These are phyloP conservation scores for Ophiostoma quercus DNA, from an alignment of 2,329 filamentous ascomycete species.

Conservation along the genomic window DNA sequence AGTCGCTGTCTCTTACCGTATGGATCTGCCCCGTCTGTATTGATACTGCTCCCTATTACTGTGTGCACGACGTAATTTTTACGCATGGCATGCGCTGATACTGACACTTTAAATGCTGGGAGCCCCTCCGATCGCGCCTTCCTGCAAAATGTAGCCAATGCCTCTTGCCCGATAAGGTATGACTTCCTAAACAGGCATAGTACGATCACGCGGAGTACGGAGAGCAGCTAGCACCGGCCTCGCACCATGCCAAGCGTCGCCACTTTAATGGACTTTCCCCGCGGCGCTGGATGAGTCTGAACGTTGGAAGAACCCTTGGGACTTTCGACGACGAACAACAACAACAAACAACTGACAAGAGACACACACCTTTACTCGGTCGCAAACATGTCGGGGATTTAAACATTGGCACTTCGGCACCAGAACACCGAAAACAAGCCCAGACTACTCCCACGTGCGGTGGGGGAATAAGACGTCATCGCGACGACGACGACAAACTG, in stretches of 20 bases:
- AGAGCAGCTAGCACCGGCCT: not conserved
- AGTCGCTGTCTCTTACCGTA: not conserved
- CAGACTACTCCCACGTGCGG: constrained; percentile 6
- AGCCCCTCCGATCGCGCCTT: constrained; percentile 9
- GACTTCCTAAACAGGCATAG: constrained; percentile 18
- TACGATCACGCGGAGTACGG: constrained; percentile 13
- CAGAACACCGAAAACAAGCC: constrained; percentile 15
- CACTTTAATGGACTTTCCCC: constrained; percentile 14
- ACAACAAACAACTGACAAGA: not conserved
- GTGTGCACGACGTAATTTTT: constrained; percentile 2
- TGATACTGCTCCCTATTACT: not conserved
- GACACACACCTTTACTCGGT: not conserved
- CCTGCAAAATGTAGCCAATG: constrained; percentile 4
- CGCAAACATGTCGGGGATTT: constrained; percentile 11
- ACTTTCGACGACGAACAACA: not conserved
- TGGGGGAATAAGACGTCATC: not conserved
- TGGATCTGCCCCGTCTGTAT: not conserved
- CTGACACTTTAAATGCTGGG: not conserved
- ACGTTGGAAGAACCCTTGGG: too few species aligned
- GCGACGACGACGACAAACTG: too few species aligned
- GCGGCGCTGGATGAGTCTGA: not conserved
- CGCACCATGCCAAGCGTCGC: constrained; percentile 9
- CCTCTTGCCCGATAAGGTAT: constrained; percentile 18
- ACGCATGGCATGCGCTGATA: not conserved
- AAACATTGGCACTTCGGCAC: constrained; percentile 8